Conservation (phyloP, 176 grass and related monocot genomes). For the Oryza glumipatula region DNA sequence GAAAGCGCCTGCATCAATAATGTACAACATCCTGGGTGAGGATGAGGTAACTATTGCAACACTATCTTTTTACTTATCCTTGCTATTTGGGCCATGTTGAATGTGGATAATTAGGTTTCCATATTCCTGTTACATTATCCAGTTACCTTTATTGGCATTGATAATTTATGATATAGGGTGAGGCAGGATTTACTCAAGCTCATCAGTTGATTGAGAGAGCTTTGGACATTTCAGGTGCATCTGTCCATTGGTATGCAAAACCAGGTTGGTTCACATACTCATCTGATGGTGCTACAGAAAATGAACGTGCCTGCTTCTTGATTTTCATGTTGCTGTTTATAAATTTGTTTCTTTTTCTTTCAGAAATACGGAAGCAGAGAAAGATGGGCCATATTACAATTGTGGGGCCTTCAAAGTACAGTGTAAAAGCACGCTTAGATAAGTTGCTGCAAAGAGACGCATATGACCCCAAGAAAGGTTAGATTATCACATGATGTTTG, state of each 20-base stretch:
- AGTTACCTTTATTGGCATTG: constrained; percentile 7
- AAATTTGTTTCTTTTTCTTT: constrained; percentile 44
- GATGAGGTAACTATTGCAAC: constrained; percentile 56
- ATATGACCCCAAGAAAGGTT: constrained; percentile 25
- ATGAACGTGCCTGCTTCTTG: constrained; percentile 20
- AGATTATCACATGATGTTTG: background rate
- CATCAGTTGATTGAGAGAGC: constrained; percentile 75
- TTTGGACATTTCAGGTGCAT: constrained; percentile 68
- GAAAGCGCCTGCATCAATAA: constrained; percentile 83
- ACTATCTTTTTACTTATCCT: constrained; percentile 7
- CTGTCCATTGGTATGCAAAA: constrained; percentile 95
- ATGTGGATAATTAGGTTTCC: background rate
- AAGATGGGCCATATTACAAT: constrained; percentile 98
- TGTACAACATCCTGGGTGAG: constrained; percentile 98
- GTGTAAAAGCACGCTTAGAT: constrained; percentile 60
- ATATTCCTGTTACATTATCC: constrained; percentile 18
- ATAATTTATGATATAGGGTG: constrained; percentile 52
- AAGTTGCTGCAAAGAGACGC: constrained; percentile 65
- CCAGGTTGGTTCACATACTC: constrained; percentile 61
- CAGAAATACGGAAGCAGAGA: constrained; percentile 82
- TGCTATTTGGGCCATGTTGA: constrained; percentile 31
- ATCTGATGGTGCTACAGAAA: constrained; percentile 25
- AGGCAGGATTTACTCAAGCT: constrained; percentile 66
- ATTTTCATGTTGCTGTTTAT: constrained; percentile 13
- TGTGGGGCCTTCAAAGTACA: constrained; percentile 74